These are phyloP conservation scores for Neohortaea acidophila DNA, from an alignment of 495 filamentous ascomycete genomes.

Conservation along the genomic window DNA sequence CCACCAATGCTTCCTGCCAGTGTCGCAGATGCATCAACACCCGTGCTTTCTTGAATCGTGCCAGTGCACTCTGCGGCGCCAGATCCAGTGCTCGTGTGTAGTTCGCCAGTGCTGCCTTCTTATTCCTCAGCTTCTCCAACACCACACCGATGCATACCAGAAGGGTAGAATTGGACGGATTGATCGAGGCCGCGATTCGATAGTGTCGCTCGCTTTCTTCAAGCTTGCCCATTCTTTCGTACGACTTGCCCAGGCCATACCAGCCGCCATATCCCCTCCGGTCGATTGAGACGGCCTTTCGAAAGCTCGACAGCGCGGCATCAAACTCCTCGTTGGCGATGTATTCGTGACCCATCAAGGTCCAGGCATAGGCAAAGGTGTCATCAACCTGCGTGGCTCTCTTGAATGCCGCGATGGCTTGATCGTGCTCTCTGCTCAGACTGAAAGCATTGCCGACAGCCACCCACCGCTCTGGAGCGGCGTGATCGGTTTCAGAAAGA, in stretches of 20 bases:
- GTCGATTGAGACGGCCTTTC: conserved; percentile 68
- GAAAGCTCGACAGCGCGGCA: conserved; percentile 74
- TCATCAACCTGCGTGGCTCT: conserved; percentile 71
- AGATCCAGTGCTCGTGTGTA: conserved; percentile 68
- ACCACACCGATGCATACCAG: conserved; percentile 83
- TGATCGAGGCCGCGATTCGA: conserved; percentile 67
- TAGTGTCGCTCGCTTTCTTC: conserved; percentile 85
- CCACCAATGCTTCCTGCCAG: conserved; percentile 51
- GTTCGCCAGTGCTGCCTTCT: conserved; percentile 56
- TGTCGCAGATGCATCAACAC: conserved; percentile 66
- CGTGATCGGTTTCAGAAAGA: conserved; percentile 66
- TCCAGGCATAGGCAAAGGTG: conserved; percentile 87
- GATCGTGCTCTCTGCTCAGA: conserved; percentile 85
- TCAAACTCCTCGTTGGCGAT: conserved; percentile 95
- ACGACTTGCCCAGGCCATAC: conserved; percentile 86
- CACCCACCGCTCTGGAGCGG: conserved; percentile 91
- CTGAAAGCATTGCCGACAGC: conserved; percentile 91
- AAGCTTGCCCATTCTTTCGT: conserved; percentile 86
- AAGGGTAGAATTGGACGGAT: conserved; percentile 79
- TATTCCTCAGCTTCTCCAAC: conserved; percentile 71
- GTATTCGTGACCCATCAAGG: conserved; percentile 89
- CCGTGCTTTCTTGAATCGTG: conserved; percentile 83
- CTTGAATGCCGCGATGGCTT: conserved; percentile 88
- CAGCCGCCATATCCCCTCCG: conserved; percentile 90
- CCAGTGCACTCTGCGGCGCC: conserved; percentile 63